These are phyloP conservation scores for Talaromyces sp. DNA, from an alignment of 2,329 filamentous ascomycete genomes.

Conservation along the genomic window DNA sequence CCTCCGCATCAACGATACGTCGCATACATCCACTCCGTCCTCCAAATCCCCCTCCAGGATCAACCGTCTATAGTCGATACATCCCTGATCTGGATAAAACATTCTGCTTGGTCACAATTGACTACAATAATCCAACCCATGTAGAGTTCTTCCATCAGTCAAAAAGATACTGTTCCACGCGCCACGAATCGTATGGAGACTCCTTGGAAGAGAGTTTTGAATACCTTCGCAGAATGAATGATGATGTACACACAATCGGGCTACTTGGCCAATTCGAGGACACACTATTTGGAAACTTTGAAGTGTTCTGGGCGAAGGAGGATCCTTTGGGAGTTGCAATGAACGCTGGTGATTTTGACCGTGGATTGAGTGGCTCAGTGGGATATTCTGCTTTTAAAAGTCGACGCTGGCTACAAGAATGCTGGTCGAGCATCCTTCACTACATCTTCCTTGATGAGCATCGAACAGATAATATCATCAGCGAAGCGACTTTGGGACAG, in stretches of 20 bases:
- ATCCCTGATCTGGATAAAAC: conserved; percentile 1
- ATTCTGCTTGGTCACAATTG: neutral
- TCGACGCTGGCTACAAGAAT: conserved; percentile 2
- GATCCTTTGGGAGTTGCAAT: neutral
- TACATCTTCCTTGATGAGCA: conserved; percentile 4
- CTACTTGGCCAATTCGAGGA: conserved; percentile 1
- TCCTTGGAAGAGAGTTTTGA: conserved; percentile 1
- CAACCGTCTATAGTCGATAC: conserved; percentile 1
- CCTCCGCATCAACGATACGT: neutral
- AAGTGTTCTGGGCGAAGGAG: conserved; percentile 5
- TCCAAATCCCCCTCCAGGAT: neutral
- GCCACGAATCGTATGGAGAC: neutral
- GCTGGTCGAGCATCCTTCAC: conserved; percentile 3
- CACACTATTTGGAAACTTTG: conserved; percentile 4
- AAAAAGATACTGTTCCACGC: neutral
- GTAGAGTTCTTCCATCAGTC: conserved; percentile 1
- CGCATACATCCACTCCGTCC: conserved; percentile 3
- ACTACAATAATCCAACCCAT: conserved; percentile 1
- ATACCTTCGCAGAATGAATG: neutral
- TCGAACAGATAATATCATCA: conserved; percentile 1
- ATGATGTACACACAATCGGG: neutral
- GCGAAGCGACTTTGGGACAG: neutral
- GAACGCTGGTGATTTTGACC: conserved; percentile 3
- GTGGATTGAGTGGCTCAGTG: neutral
- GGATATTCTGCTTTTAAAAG: conserved; percentile 2